phyloP scores from a whole-genome alignment of 2,329 filamentous ascomycete species.

The Scytalidium lignicola region DNA sequence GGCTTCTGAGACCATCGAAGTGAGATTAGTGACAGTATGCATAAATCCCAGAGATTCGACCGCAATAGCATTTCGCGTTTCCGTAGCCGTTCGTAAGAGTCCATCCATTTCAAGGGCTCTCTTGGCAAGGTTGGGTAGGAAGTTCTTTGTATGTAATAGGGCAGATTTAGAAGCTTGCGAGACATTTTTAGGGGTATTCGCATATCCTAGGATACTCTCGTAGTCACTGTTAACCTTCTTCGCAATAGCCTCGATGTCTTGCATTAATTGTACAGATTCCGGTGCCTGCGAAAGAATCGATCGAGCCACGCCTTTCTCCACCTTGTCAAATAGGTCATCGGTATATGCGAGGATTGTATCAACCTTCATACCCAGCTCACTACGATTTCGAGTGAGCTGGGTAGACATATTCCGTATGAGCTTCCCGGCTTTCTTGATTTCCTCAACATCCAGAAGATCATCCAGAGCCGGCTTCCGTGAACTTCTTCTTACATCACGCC shows the following conservation, averaged over 20 bases:
- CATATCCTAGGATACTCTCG: slow-evolving; percentile 66
- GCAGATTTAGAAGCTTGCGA: slow-evolving; percentile 60
- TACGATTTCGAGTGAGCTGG: slow-evolving; percentile 54
- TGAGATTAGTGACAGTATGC: slow-evolving; percentile 76
- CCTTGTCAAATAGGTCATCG: slow-evolving; percentile 55
- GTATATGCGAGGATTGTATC: slow-evolving; percentile 57
- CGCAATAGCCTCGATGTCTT: slow-evolving; percentile 80
- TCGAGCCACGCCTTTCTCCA: slow-evolving; percentile 53
- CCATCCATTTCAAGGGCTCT: slow-evolving; percentile 57
- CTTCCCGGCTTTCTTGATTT: slow-evolving; percentile 66
- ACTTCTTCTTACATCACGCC: slow-evolving; percentile 37
- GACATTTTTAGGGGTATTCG: slow-evolving; percentile 60
- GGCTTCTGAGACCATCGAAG: slow-evolving; percentile 66
- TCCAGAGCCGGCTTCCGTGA: slow-evolving; percentile 55
- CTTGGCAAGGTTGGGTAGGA: slow-evolving; percentile 53
- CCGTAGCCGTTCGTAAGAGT: slow-evolving; percentile 52
- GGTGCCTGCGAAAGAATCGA: slow-evolving; percentile 53
- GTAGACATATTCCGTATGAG: slow-evolving; percentile 54
- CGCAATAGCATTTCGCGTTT: slow-evolving; percentile 64
- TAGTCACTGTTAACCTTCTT: slow-evolving; percentile 86
- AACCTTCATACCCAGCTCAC: slow-evolving; percentile 56
- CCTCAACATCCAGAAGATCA: slow-evolving; percentile 71
- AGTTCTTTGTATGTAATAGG: slow-evolving; percentile 56
- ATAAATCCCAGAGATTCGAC: slow-evolving; percentile 67
- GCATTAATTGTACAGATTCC: slow-evolving; percentile 64